A percentile compares a stretch with the other conserved stretches of the same genome.
These are phyloP conservation scores for Phytophthora chlamydospora DNA, from an alignment of 352 stramenopile genomes.

Conservation along the genomic window DNA sequence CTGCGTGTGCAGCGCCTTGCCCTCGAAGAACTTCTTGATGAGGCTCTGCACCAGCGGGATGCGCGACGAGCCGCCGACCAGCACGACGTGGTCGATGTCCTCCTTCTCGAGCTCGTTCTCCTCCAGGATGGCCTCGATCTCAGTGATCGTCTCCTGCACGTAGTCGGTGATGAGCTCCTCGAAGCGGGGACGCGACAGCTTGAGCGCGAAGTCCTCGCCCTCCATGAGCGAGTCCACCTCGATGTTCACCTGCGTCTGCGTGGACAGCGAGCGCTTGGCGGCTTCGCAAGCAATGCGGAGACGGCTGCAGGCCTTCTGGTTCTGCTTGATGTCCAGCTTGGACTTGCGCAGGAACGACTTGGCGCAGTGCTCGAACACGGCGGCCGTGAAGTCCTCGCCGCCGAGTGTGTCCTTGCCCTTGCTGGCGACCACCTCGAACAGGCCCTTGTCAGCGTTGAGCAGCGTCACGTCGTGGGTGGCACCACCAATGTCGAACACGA, in stretches of 20 bases:
- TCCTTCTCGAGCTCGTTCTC: constrained; percentile 80
- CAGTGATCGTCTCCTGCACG: constrained; percentile 93
- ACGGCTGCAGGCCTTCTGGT: constrained; percentile 94
- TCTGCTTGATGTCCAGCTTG: constrained; percentile 93
- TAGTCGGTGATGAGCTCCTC: constrained; percentile 95
- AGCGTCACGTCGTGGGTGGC: constrained; percentile 97
- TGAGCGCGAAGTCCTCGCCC: constrained; percentile 97
- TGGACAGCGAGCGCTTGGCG: constrained; percentile 97
- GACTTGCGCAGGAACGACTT: constrained; percentile 95
- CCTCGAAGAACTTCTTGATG: constrained; percentile 88
- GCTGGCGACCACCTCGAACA: constrained; percentile 98
- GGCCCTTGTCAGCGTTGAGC: constrained; percentile 96
- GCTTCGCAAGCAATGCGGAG: constrained; percentile 96
- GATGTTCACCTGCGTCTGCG: constrained; percentile 96
- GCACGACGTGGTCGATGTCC: constrained; percentile 95
- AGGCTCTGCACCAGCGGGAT: constrained; percentile 95
- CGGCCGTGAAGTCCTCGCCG: constrained; percentile 97
- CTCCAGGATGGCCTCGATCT: constrained; percentile 88
- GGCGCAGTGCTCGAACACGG: constrained; percentile 97
- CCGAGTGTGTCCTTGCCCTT: constrained; percentile 96
- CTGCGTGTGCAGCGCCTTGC: constrained; percentile 82
- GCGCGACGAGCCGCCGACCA: constrained; percentile 96
- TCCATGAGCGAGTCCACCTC: constrained; percentile 98
- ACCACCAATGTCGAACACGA: constrained; percentile 98
- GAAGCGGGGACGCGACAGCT: constrained; percentile 96